Base-by-base conservation (phyloP, 441 rosid species). In the Geranium incanum region DNA sequence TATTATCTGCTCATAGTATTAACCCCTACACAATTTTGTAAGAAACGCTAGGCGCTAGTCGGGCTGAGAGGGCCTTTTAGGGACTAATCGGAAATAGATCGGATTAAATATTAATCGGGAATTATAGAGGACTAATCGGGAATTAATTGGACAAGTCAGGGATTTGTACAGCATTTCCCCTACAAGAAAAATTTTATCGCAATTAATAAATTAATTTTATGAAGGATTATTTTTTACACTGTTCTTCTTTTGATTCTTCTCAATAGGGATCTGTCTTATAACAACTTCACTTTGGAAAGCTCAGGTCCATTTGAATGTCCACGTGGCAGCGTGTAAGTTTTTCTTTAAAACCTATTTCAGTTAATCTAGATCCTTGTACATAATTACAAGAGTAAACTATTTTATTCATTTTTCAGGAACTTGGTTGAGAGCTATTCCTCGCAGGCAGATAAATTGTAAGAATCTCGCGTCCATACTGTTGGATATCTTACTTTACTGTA, bases 201-300 rank as follows among this genome's bases (percentile, higher is more conserved):
- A 0, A 28, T 28, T 28, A 28, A 28, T 28, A 28, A 28, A 28
- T 28, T 28, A 28, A 28, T 28, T 28, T 28, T 28, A 28, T 28
- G 33, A 45, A 55, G 7, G 62, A 55, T 28, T 11, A 60, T 8
- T 12, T 7, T 60, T 57, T 6, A 57, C 8, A 57, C 6, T 57
- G 21, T n/a, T 12, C 28, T 59, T 19, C 28, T 6, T 59, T 59
- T 57, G 63, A 5, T n/a, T 62, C 8, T 78, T 68, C 45, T 84
- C 68, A 77, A 71, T 81, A 93, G 97, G 76, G 97, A 93, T 84
- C 75, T 91, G 62, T 91, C 98, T 37, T 82, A 70, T 75, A 93
- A 93, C 75, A 87, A 89, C 75, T 91, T 93, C 76, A 86, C 89
- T 0, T 83, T 83, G 86, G 88, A 76, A 71, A 78, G 78, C 82